Conservation (phyloP, 2,329 filamentous ascomycete genomes). For the Cercospora sp. region DNA sequence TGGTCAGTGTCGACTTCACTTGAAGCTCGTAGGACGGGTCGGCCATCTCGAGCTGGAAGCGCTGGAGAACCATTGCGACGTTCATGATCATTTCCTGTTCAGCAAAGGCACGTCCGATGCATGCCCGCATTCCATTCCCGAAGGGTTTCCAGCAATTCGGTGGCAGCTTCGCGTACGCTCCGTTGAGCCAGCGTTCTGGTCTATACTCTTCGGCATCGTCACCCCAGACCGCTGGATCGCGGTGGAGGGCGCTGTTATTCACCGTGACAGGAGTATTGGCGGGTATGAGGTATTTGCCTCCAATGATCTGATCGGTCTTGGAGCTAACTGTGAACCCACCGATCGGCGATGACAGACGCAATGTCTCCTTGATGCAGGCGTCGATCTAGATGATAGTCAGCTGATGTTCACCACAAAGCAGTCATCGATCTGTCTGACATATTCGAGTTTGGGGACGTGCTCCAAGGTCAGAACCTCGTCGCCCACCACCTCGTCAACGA, state of each 20-base stretch:
- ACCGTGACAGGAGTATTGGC: conserved; percentile 38
- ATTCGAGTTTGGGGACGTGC: conserved; percentile 55
- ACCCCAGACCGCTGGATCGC: conserved; percentile 47
- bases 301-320: conserved; percentile 35
- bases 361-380: conserved; percentile 58
- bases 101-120: conserved; percentile 57
- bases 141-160: conserved; percentile 55
- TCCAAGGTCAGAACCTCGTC: conserved; percentile 48
- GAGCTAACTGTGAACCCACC: conserved; percentile 11
- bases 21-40: conserved; percentile 48
- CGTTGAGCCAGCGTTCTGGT: conserved; percentile 52
- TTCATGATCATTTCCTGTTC: conserved; percentile 56
- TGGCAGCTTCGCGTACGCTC: conserved; percentile 44
- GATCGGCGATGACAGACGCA: conserved; percentile 52
- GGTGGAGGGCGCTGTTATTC: conserved; percentile 42
- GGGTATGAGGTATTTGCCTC: conserved; percentile 44
- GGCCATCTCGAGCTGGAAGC: conserved; percentile 48
- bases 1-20: conserved; percentile 48
- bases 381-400: conserved; percentile 41
- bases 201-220: conserved; percentile 49
- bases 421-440: conserved; percentile 31
- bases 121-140: conserved; percentile 55
- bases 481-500: conserved; percentile 57
- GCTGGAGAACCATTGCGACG: conserved; percentile 48
- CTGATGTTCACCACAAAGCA: neutral